A percentile compares a stretch with the other conserved stretches of the same genome.
Evolutionary conservation across 2,329 filamentous ascomycete species (phyloP).

Genomic region (Incumbomyces delicatus): DNA sequence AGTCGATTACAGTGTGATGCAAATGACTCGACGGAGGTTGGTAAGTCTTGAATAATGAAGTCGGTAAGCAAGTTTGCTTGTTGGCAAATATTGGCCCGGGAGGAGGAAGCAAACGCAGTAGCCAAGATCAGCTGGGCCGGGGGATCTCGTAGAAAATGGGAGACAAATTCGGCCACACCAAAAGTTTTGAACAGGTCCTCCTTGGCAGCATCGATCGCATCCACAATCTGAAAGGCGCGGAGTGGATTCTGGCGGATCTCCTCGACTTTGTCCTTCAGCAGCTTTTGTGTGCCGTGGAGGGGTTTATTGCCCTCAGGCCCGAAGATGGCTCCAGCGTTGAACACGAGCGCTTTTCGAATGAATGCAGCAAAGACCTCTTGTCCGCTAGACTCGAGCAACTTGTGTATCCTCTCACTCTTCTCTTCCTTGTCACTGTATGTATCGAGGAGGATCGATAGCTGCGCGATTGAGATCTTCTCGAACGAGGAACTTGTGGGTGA

Average conservation of each 20-base stretch:
- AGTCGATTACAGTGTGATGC: background rate
- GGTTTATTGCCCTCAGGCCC: slow-evolving; percentile 53
- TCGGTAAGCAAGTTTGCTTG: slow-evolving; percentile 47
- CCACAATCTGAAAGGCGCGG: slow-evolving; percentile 82
- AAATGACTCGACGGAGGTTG: background rate
- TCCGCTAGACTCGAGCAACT: slow-evolving; percentile 93
- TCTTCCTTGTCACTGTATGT: slow-evolving; percentile 89
- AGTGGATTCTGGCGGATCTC: slow-evolving; percentile 73
- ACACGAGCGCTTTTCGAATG: slow-evolving; percentile 82
- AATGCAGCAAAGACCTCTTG: slow-evolving; percentile 99
- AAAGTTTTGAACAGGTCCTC: slow-evolving; percentile 94
- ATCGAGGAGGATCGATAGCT: slow-evolving; percentile 88
- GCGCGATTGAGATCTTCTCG: slow-evolving; percentile 87
- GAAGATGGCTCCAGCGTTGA: slow-evolving; percentile 88
- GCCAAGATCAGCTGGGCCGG: slow-evolving; percentile 79
- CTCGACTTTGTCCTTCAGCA: slow-evolving; percentile 73
- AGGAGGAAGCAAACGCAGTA: slow-evolving; percentile 76
- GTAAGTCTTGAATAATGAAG: background rate
- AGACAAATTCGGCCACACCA: slow-evolving; percentile 88
- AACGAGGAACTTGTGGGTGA: slow-evolving; percentile 52
- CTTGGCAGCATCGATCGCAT: slow-evolving; percentile 80
- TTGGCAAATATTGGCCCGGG: slow-evolving; percentile 69
- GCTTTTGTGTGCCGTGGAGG: slow-evolving; percentile 71
- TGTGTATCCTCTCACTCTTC: slow-evolving; percentile 86
- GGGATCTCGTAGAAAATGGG: slow-evolving; percentile 88